phyloP scores from a whole-genome alignment of 2,329 filamentous ascomycete genomes.

The Chalara sp. region DNA sequence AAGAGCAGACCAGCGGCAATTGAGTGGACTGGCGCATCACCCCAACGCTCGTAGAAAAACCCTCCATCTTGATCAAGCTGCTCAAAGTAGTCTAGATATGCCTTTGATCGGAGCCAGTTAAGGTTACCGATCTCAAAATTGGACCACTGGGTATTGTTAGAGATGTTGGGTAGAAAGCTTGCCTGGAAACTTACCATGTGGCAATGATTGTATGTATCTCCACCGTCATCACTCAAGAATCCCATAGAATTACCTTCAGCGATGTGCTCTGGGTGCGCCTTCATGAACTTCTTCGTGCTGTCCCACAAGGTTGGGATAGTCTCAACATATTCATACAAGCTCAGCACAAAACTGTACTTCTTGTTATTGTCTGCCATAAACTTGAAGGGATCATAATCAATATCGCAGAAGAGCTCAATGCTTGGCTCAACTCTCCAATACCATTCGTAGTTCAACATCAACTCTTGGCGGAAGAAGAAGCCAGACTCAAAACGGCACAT shows the following conservation, averaged over 20 bases:
- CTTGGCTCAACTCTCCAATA: constrained; percentile 99
- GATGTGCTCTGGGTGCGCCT: constrained; percentile 83
- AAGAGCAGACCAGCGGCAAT: constrained; percentile 84
- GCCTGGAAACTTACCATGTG: constrained; percentile 67
- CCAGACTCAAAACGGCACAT: constrained; percentile 99
- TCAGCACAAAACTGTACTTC: constrained; percentile 96
- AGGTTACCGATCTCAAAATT: constrained; percentile 97
- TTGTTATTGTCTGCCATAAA: constrained; percentile 95
- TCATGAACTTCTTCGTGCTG: constrained; percentile 89
- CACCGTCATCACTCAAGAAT: constrained; percentile 86
- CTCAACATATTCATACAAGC: constrained; percentile 92
- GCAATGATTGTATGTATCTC: constrained; percentile 92
- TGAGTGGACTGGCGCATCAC: constrained; percentile 96
- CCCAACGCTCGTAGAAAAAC: constrained; percentile 99
- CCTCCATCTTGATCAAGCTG: constrained; percentile 83
- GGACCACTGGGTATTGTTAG: constrained; percentile 65
- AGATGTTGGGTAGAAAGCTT: constrained; percentile 3
- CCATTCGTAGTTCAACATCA: constrained; percentile 96
- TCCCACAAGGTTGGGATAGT: constrained; percentile 94
- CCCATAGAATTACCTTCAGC: constrained; percentile 76
- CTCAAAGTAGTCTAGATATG: constrained; percentile 88
- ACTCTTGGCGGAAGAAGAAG: constrained; percentile 93
- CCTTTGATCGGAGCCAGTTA: constrained; percentile 83
- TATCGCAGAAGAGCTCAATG: constrained; percentile 92
- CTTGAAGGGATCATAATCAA: constrained; percentile 93